These are phyloP conservation scores for Beauveria varroae DNA, from an alignment of 2,329 filamentous ascomycete genomes.

Conservation along the genomic window DNA sequence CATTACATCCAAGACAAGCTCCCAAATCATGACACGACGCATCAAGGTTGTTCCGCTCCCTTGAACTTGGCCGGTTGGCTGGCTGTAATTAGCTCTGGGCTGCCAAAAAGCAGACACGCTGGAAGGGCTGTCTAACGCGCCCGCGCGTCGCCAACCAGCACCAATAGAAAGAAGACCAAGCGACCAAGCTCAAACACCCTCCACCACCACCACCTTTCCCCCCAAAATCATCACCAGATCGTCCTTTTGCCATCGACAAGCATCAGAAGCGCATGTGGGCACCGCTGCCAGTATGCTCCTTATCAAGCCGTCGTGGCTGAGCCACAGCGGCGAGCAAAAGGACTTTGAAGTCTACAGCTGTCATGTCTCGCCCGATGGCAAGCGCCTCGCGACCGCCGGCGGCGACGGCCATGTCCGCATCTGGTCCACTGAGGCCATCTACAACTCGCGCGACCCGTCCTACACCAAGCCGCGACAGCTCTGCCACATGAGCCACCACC, in stretches of 20 bases:
- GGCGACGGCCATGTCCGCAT: constrained; percentile 97
- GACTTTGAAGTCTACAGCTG: constrained; percentile 98
- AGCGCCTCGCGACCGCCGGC: constrained; percentile 84
- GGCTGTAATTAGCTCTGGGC: neutral
- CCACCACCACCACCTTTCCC: neutral
- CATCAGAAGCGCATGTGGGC: constrained; percentile 6
- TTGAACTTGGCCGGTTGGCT: neutral
- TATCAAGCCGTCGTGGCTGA: constrained; percentile 93
- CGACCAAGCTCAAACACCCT: constrained; percentile 5
- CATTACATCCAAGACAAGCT: neutral
- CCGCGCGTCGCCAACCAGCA: constrained; percentile 6
- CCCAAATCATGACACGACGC: neutral
- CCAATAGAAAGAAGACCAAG: neutral
- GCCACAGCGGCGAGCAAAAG: constrained; percentile 93
- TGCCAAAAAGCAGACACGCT: constrained; percentile 4
- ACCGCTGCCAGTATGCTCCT: constrained; percentile 56
- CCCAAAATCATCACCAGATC: neutral
- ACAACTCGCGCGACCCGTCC: constrained; percentile 64
- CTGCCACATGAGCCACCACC: constrained; percentile 96
- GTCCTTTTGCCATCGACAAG: constrained; percentile 2
- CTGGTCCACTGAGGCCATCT: constrained; percentile 94
- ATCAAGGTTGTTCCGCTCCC: constrained; percentile 9
- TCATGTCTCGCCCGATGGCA: constrained; percentile 91
- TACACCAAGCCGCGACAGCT: constrained; percentile 82
- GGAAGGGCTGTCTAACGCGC: constrained; percentile 9